Base-by-base conservation (phyloP, 2,329 filamentous ascomycete genomes). In the Botrytis deweyae region DNA sequence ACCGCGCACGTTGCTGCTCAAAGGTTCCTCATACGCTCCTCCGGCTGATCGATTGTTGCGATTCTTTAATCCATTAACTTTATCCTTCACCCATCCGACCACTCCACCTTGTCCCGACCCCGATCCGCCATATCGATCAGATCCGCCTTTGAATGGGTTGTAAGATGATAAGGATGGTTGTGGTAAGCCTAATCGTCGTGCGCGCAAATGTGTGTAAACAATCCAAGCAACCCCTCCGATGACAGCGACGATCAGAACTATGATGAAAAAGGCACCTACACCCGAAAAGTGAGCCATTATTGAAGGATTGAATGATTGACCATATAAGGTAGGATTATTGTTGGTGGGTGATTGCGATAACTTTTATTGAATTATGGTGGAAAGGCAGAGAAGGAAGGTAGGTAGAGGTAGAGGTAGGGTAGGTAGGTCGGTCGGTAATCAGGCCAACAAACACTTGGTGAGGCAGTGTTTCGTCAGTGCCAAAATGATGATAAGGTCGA, bases 181-280 rank as follows among this genome's bases (percentile, higher is more conserved):
- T 7, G 93, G 92, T 12, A 95, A 89, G 73, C 93, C 93, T 72
- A 94, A 87, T 80, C 89, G 89, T 75, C 90, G 87, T 69, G 93
- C 93, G 79, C 91, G 91, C 78, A 91, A 85, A 80, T 93, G 91
- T 44, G 90, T 90, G 80, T 91, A 94, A 79, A 90, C 83, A 75
- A 94, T 84, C 90, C 91, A 95, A 80, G 87, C 90, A 73, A 87
- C 83, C 73, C 84, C 89, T 40, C 83, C 88, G 72, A 85, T 82
- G 72, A 91, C 75, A 72, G 89, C 80, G 79, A 93, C 81, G 78
- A 94, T 84, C 77, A 93, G 79, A 80, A 95, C 82, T 80, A 93
- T 87, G 81, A 97, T 90, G 82, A 94, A 87, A 84, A 95, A 89
- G 77, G 90, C 89, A 80, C 90, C 90, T 76, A 91, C 88, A 80